These are phyloP conservation scores for Syzygium grande DNA, from an alignment of 345 rosid genomes.

Conservation along the genomic window DNA sequence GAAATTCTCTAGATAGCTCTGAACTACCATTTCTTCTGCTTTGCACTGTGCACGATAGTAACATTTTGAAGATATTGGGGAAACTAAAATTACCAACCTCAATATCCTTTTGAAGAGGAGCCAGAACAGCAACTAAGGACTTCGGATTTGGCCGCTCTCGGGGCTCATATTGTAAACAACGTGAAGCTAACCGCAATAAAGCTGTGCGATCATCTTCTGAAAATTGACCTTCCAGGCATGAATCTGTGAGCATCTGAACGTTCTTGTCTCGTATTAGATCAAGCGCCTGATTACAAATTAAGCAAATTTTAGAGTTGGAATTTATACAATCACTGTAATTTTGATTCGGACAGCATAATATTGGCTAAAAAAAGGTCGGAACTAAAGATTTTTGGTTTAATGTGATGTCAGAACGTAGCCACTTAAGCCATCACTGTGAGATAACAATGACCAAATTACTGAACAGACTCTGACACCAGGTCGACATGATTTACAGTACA, in stretches of 20 bases:
- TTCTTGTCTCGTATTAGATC: constrained; percentile 92
- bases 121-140: constrained; percentile 61
- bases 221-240: constrained; percentile 93
- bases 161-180: constrained; percentile 92
- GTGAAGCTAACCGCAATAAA: constrained; percentile 80
- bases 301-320: not conserved
- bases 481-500: not conserved
- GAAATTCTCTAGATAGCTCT: not conserved
- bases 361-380: not conserved
- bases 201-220: constrained; percentile 85
- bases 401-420: not conserved
- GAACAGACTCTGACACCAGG: not conserved
- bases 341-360: not conserved
- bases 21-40: not conserved
- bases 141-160: constrained; percentile 87
- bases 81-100: constrained; percentile 30
- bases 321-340: constrained; percentile 10
- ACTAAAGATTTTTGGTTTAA: not conserved
- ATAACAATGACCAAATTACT: not conserved
- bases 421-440: not conserved
- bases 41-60: not conserved
- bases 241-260: constrained; percentile 82
- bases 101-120: constrained; percentile 79
- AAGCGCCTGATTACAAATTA: constrained; percentile 53
- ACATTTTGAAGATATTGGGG: not conserved